phyloP scores from a whole-genome alignment of 768 basidiomycete genomes.

The Leccinum obscurum region DNA sequence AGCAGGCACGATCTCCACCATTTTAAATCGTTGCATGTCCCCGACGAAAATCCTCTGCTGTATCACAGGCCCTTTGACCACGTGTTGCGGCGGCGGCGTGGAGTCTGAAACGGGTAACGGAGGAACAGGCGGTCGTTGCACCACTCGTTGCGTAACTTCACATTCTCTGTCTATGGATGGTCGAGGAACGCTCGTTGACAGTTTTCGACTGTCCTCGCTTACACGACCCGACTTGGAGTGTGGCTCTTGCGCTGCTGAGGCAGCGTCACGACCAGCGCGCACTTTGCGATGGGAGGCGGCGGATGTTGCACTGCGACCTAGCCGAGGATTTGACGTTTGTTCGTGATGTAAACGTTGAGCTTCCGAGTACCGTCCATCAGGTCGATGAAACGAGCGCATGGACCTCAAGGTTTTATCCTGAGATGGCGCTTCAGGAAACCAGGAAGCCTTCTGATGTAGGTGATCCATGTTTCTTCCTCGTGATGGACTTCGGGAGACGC shows the following conservation, averaged over 20 bases:
- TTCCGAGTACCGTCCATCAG: conserved; percentile 38
- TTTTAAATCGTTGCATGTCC: conserved; percentile 72
- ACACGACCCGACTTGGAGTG: conserved; percentile 18
- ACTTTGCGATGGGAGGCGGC: conserved; percentile 13
- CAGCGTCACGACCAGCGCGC: conserved; percentile 19
- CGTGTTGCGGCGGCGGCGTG: conserved; percentile 35
- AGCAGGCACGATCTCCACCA: conserved; percentile 63
- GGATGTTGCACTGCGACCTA: conserved; percentile 40
- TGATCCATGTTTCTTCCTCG: conserved; percentile 19
- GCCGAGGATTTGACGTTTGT: conserved; percentile 25
- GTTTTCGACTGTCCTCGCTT: conserved; percentile 30
- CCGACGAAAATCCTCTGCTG: conserved; percentile 80
- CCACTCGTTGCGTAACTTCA: conserved; percentile 25
- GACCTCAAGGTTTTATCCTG: conserved; percentile 41
- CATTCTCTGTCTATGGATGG: conserved; percentile 24
- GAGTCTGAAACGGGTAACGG: conserved; percentile 37
- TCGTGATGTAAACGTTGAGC: conserved; percentile 36
- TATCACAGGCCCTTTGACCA: conserved; percentile 34
- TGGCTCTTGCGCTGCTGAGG: conserved; percentile 19
- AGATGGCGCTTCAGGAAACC: conserved; percentile 20
- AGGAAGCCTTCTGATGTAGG: conserved; percentile 22
- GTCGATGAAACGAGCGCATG: conserved; percentile 63
- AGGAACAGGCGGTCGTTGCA: conserved; percentile 39
- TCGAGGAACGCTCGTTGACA: conserved; percentile 20
- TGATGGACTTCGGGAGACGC: conserved; percentile 25